phyloP scores from a whole-genome alignment of 345 rosid species.

The Arabis hirsuta region DNA sequence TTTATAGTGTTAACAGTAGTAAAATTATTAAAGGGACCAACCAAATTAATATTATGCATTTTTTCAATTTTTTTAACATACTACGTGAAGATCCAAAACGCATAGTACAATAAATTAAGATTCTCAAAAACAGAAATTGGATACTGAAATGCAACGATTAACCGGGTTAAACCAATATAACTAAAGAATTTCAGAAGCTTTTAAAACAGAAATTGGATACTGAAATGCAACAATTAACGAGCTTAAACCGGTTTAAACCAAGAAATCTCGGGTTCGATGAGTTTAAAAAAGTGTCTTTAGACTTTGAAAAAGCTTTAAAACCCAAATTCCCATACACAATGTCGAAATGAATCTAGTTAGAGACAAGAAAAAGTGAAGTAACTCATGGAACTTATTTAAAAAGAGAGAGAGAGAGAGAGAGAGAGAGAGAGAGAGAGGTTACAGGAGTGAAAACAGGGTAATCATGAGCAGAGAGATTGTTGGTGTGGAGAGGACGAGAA shows the following conservation, averaged over 20 bases:
- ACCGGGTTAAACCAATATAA: constrained; percentile 36
- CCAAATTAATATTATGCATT: neutral
- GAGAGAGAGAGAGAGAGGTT: constrained; percentile 38
- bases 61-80: neutral
- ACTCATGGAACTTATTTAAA: neutral
- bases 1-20: constrained; percentile 19
- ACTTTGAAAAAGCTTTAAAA: constrained; percentile 8
- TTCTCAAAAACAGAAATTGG: neutral
- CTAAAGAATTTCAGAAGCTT: constrained; percentile 8
- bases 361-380: constrained; percentile 20
- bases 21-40: constrained; percentile 14
- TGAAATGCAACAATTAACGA: constrained; percentile 16
- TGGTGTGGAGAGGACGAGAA: constrained; percentile 57
- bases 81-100: constrained; percentile 27
- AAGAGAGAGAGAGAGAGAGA: neutral
- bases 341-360: constrained; percentile 25
- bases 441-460: constrained; percentile 98
- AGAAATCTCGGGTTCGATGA: constrained; percentile 3
- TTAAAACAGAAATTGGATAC: neutral
- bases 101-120: neutral
- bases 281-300: neutral
- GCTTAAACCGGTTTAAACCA: constrained; percentile 37
- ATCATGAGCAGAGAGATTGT: constrained; percentile 80
- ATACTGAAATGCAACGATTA: constrained; percentile 22
- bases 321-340: constrained; percentile 35